Base-by-base conservation (phyloP, 805 yeast genomes). In the Pichia paraexigua region DNA sequence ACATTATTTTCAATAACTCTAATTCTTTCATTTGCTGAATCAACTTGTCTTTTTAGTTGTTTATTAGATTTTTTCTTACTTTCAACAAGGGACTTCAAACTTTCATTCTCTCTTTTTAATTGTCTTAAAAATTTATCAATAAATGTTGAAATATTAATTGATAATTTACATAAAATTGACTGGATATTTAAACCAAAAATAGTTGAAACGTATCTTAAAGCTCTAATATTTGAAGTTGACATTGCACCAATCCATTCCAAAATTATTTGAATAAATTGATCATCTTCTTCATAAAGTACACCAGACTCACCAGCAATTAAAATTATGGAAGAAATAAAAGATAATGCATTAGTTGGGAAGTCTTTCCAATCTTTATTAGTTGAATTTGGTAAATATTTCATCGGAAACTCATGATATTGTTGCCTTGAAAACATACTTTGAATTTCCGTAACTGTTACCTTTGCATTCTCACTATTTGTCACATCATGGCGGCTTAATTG, bases 401-500 rank as follows among this genome's bases (percentile, higher is more conserved):
- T 72, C 10, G 91, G 89, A 57, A 79, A 87, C 58, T 87, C 94
- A 59, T 85, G 91, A 40, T 72, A 61, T 48, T 73, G 72, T 64
- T 86, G 91, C 15, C 71, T 70, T 49, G 76, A 71, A 58, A 87
- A 86, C 44, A 78, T 67, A 20, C 79, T 71, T 55, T 86, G 85
- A 27, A 90, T 67, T 64, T 88, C 96, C 5, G 76, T 80, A 11
- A 87, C 77, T 0, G 96, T 87, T 37, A 83, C 85, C 17, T 77
- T 71, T 0, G 94, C 86, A 9, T 87, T 78, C 45, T 68, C 71
- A 2, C 63, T 49, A 52, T 62, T 64, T 6, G 60, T 72, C 47
- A 88, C 82, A 63, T 90, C 97, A 64, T 91, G 95, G 27, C 80
- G 78, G 53, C 82, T 83, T 11, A 87, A 77, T 25, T 77, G 78